These are phyloP conservation scores for barrel medic (Medicago truncatula) DNA, from an alignment of 306 rosid species.

Conservation along the genomic window DNA sequence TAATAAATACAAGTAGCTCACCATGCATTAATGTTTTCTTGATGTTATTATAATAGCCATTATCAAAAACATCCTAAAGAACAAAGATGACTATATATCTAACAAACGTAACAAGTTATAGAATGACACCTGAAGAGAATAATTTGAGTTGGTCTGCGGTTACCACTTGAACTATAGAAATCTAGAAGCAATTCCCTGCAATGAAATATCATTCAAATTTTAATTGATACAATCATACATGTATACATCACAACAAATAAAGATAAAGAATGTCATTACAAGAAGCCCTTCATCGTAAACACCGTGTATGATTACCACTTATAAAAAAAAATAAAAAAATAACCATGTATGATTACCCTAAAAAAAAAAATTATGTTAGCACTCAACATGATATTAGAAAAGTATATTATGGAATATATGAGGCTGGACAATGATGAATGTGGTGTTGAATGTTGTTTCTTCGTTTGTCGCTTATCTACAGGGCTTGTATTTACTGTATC, in stretches of 20 bases:
- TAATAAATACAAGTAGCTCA: not conserved
- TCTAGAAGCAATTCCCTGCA: conserved; percentile 92
- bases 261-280: conserved; percentile 16
- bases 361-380: conserved; percentile 1
- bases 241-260: conserved; percentile 20
- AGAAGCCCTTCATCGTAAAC: conserved; percentile 20
- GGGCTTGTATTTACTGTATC: not conserved
- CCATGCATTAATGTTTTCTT: not conserved
- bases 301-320: not conserved
- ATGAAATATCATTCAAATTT: conserved; percentile 27
- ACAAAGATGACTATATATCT: conserved; percentile 14
- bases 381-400: not conserved
- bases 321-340: not conserved
- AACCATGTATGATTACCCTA: not conserved
- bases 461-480: not conserved
- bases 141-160: conserved; percentile 78
- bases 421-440: not conserved
- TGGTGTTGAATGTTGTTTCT: not conserved
- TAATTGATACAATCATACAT: conserved; percentile 25
- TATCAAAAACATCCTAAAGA: conserved; percentile 20
- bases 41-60: not conserved
- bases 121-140: conserved; percentile 81
- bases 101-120: conserved; percentile 28
- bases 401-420: not conserved
- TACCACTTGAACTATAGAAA: conserved; percentile 70